These are phyloP conservation scores for Epichloe elymi DNA, from an alignment of 2,329 filamentous ascomycete species.

Conservation along the genomic window DNA sequence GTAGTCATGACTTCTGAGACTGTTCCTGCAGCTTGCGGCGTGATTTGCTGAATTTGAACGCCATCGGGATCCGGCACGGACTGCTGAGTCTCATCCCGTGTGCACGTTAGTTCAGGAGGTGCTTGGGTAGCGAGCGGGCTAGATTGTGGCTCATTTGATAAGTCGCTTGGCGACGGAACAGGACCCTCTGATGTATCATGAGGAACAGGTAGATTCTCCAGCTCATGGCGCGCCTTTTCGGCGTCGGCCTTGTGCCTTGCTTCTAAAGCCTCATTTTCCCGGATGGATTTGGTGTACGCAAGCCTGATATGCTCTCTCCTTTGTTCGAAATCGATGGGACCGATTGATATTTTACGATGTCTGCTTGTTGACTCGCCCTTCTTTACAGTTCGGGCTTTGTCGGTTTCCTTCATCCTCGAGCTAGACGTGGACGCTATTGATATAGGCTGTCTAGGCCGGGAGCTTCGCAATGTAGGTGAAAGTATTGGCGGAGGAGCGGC, in stretches of 20 bases:
- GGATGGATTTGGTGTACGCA: constrained; percentile 73
- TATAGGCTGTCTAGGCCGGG: constrained; percentile 66
- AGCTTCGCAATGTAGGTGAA: constrained; percentile 70
- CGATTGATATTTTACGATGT: constrained; percentile 46
- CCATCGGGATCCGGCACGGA: not conserved
- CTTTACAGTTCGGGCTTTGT: constrained; percentile 26
- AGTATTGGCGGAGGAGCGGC: constrained; percentile 55
- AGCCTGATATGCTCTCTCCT: constrained; percentile 71
- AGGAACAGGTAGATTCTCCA: constrained; percentile 25
- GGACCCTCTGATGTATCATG: not conserved
- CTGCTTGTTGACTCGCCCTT: constrained; percentile 25
- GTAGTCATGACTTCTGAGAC: not conserved
- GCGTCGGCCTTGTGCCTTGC: constrained; percentile 36
- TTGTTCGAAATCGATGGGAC: constrained; percentile 74
- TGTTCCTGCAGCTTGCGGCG: not conserved
- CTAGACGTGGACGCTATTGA: constrained; percentile 61
- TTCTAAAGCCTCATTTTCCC: constrained; percentile 53
- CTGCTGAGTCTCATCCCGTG: not conserved
- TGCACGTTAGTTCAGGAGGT: not conserved
- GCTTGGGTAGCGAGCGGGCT: not conserved
- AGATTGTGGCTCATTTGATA: not conserved
- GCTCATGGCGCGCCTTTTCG: constrained; percentile 36
- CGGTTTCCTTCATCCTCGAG: constrained; percentile 52
- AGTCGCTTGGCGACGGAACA: not conserved
- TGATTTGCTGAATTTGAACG: not conserved